Conservation (phyloP, 345 rosid genomes). For the Moringa oleifera region DNA sequence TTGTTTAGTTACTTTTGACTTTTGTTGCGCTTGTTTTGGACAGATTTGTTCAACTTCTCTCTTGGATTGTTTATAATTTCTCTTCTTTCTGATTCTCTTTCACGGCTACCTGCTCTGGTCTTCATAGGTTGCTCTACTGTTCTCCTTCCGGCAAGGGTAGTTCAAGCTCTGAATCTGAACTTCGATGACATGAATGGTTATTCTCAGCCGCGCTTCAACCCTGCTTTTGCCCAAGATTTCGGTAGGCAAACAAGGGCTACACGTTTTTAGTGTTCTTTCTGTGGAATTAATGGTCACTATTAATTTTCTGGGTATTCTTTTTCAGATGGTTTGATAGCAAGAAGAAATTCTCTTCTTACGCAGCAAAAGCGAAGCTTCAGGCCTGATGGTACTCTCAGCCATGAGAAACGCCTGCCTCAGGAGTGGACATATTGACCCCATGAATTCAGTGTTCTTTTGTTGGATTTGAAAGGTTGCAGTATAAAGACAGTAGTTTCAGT, state of each 20-base stretch:
- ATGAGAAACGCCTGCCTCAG: constrained; percentile 48
- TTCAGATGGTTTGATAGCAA: constrained; percentile 41
- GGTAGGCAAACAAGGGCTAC: constrained; percentile 17
- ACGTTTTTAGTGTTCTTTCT: too few relatives aligned
- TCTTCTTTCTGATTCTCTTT: too few relatives aligned
- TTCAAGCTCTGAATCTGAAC: constrained; percentile 46
- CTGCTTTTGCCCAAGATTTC: constrained; percentile 21
- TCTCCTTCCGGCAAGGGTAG: constrained; percentile 40
- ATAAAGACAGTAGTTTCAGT: background rate
- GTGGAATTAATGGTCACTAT: too few relatives aligned
- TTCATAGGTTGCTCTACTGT: constrained; percentile 34
- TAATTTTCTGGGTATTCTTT: background rate
- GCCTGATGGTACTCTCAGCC: constrained; percentile 19
- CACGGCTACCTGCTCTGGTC: background rate
- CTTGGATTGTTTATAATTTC: background rate
- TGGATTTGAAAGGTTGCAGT: constrained; percentile 3
- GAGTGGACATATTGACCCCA: constrained; percentile 57
- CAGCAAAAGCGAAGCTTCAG: constrained; percentile 26
- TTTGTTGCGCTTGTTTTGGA: too few relatives aligned
- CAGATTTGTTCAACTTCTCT: background rate
- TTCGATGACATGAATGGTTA: constrained; percentile 19
- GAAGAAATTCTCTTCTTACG: constrained; percentile 21
- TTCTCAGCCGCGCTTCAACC: constrained; percentile 22
- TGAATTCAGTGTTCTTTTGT: background rate
- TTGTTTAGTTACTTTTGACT: too few relatives aligned